Evolutionary conservation across 1,284 basidiomycete genomes (phyloP), one percentile per base, ranked within the genome.

Genomic region (Tilletiopsis washingtonensis): DNA sequence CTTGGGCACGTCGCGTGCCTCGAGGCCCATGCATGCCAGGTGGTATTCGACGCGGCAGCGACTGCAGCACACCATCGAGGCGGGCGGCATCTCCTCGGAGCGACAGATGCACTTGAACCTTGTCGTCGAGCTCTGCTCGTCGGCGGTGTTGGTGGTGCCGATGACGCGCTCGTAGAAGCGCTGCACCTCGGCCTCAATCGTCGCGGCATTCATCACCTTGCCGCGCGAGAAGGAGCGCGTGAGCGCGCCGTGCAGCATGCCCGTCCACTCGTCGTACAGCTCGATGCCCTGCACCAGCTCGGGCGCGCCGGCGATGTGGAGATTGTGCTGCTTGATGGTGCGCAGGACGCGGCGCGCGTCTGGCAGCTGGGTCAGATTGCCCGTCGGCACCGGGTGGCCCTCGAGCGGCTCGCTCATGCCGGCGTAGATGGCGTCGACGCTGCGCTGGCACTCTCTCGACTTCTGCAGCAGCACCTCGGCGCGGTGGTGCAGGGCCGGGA

Each of bases 91-190:
- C 26, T 23, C 27, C n/a, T 40, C 44, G 12, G 45, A 41, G 34
- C 63, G 47, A 53, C 69, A 71, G 15, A 71, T 32, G 48, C 69
- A 71, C 36, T 64, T 54, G n/a, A n/a, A 41, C 40, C 40, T 41
- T n/a, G n/a, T 24, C 3, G 45, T 36, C 27, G 40, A 46, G 9
- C 44, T 34, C 49, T 61, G 56, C 40, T 41, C 15, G n/a, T 24
- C 3, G 45, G 32, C 27, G 40, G 45, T 6, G 45, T 34, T 47
- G 15, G 54, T 57, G 2, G 54, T 40, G 32, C 48, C 43, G 14
- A 54, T 49, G 41, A 64, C 58, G 17, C 46, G 52, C 39, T 59
- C 60, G 11, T 55, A 55, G 29, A 67, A 49, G 46, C 37, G 53
- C 21, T 60, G 50, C 4, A 61, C 50, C 25, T 58, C 56, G 2